A percentile compares a stretch with the other conserved stretches of the same genome.
phyloP scores from a whole-genome alignment of 331 rosid genomes.

The Dryas integrifolia region DNA sequence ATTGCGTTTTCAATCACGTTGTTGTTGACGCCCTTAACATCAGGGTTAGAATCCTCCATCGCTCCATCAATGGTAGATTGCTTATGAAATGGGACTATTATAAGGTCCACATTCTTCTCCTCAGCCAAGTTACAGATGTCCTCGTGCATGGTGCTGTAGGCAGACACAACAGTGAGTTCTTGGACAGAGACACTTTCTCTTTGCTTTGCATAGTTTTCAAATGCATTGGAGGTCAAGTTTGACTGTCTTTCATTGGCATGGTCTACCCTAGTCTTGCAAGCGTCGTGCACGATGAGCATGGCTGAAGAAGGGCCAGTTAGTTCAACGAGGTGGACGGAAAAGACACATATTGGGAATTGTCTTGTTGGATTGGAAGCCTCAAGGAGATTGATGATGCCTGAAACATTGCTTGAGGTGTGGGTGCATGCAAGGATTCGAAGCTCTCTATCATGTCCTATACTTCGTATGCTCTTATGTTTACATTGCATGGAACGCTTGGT shows the following conservation, averaged over 20 bases:
- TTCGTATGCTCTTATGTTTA: conserved; percentile 16
- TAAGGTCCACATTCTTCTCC: conserved; percentile 27
- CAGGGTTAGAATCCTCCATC: neutral
- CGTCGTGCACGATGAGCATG: conserved; percentile 39
- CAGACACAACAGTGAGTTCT: conserved; percentile 30
- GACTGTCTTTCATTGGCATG: neutral
- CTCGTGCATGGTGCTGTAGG: conserved; percentile 37
- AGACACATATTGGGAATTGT: conserved; percentile 42
- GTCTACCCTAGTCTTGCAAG: neutral
- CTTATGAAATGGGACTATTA: conserved; percentile 34
- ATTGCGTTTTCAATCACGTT: conserved; percentile 24
- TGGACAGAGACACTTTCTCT: conserved; percentile 17
- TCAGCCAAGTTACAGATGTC: conserved; percentile 37
- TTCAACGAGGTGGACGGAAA: conserved; percentile 48
- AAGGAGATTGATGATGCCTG: conserved; percentile 41
- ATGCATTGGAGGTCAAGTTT: conserved; percentile 6
- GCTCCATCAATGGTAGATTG: neutral
- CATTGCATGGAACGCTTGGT: neutral
- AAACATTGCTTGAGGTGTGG: conserved; percentile 40
- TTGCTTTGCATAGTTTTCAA: conserved; percentile 2
- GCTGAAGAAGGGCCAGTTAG: conserved; percentile 40
- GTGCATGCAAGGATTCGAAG: conserved; percentile 53
- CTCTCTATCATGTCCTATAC: conserved; percentile 32
- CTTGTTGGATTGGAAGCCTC: conserved; percentile 46
- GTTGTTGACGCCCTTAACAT: conserved; percentile 13